Base-by-base conservation (phyloP, 805 yeast genomes). In the Teunomyces kruisii region DNA sequence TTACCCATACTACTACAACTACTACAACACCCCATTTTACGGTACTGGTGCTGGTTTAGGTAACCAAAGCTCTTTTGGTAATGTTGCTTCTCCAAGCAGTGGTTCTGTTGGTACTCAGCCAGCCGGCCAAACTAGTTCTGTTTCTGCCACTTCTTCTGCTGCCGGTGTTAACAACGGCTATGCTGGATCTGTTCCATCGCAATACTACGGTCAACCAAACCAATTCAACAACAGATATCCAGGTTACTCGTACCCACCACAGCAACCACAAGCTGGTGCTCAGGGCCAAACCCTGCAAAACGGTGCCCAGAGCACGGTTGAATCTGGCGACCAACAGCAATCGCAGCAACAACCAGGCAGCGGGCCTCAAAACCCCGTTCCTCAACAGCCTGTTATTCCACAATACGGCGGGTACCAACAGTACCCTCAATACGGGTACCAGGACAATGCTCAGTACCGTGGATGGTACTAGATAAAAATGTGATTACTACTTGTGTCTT, bases 381-480 rank as follows among this genome's bases (percentile, higher is more conserved):
- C 65, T 24, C 69, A 66, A 46, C 76, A 71, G 55, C 71, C 70
- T 40, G 54, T 57, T 47, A 60, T 63, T 46, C 75, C 75, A 22
- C 75, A 71, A 57, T 72, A 67, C 52, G 74, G 68, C 35, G 75
- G 63, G n/a, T 72, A 70, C 54, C 77, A 72, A 55, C 76, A 72
- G 55, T 72, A 70, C 57, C 75, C 76, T 9, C 77, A 72, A 57
- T 72, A 70, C 51, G 74, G 73, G 49, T 72, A 70, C 58, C 76
- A 70, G 53, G 76, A 70, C 47, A 58, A 58, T 55, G 59, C 59
- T 48, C 74, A 70, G 51, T 69, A 69, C 58, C 68, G 75, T 49
- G 74, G 73, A 39, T 72, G 77, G 77, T 72, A 70, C 53, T 71
- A 67, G 47, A 36, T 26, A 17, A 28, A 22, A 29, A 31, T 28